A percentile compares a stretch with the other conserved stretches of the same genome.
Conservation (phyloP, 352 stramenopile species). For the Phytophthora constricta region DNA sequence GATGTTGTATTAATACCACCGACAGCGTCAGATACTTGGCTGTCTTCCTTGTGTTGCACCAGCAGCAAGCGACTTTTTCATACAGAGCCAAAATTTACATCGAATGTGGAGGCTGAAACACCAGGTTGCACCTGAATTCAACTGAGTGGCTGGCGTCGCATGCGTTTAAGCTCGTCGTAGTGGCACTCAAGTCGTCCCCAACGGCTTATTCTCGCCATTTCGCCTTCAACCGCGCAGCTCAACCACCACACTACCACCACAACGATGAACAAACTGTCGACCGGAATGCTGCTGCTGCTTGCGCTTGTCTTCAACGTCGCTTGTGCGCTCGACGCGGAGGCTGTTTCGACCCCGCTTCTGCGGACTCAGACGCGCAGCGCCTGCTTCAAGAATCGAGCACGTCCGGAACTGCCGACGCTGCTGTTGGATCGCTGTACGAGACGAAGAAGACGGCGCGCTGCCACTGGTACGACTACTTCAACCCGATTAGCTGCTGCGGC, state of each 20-base stretch:
- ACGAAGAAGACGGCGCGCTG: slow-evolving; percentile 25
- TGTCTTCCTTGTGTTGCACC: too few relatives aligned
- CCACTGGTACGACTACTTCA: slow-evolving; percentile 30
- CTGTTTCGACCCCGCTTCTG: slow-evolving; percentile 7
- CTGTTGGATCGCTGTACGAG: slow-evolving; percentile 24
- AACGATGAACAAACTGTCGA: slow-evolving; percentile 30
- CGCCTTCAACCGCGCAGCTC: slow-evolving; percentile 6
- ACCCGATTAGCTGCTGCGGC: slow-evolving; percentile 32
- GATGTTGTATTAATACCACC: too few relatives aligned
- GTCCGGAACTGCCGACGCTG: slow-evolving; percentile 2
- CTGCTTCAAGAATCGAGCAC: slow-evolving; percentile 7
- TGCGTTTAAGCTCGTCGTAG: too few relatives aligned
- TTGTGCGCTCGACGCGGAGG: neutral
- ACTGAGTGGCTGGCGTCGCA: too few relatives aligned
- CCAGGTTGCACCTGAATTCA: too few relatives aligned
- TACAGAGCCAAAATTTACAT: too few relatives aligned
- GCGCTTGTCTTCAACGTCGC: slow-evolving; percentile 11
- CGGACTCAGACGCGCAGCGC: neutral
- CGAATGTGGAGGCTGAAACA: too few relatives aligned
- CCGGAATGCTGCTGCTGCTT: slow-evolving; percentile 12
- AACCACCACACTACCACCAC: slow-evolving; percentile 11
- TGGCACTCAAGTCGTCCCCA: neutral
- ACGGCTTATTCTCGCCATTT: slow-evolving; percentile 24
- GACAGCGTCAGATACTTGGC: too few relatives aligned
- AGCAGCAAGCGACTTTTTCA: too few relatives aligned